A percentile compares a stretch with the other conserved stretches of the same genome.
These are phyloP conservation scores for Talaromyces sp. DNA, from an alignment of 2,329 filamentous ascomycete species.

Conservation along the genomic window DNA sequence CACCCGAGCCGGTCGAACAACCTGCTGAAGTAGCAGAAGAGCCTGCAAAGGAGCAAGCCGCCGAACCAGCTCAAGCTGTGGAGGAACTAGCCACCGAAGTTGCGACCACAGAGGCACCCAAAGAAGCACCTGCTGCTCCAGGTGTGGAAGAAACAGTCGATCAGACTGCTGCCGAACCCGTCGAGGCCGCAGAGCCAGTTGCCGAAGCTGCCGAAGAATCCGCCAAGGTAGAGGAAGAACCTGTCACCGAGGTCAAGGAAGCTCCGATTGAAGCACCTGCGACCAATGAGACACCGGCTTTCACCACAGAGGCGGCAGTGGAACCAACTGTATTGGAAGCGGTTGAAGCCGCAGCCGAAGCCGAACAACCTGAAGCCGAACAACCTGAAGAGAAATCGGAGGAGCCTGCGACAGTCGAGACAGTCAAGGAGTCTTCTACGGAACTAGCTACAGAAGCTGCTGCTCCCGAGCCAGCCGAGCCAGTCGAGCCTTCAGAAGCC, in stretches of 20 bases:
- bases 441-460: not conserved
- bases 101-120: not conserved
- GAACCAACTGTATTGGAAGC: not conserved
- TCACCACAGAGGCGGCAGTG: not conserved
- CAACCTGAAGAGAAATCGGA: not conserved
- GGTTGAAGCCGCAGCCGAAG: not conserved
- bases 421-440: constrained; percentile 4
- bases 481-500: not conserved
- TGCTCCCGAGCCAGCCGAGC: not conserved
- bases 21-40: not conserved
- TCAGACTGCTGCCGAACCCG: not conserved
- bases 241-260: not conserved
- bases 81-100: not conserved
- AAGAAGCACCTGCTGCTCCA: not conserved
- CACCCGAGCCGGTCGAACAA: not conserved
- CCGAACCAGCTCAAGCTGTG: not conserved
- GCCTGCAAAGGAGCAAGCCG: not conserved
- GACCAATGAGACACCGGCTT: not conserved
- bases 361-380: not conserved
- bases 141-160: not conserved
- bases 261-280: not conserved
- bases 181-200: not conserved
- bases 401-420: not conserved
- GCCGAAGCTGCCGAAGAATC: not conserved
- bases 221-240: not conserved